Percentiles rank a stretch among this genome's conserved stretches.
Evolutionary conservation across 2,329 filamentous ascomycete species (phyloP).

Genomic region (Lachnellula subtilissima): DNA sequence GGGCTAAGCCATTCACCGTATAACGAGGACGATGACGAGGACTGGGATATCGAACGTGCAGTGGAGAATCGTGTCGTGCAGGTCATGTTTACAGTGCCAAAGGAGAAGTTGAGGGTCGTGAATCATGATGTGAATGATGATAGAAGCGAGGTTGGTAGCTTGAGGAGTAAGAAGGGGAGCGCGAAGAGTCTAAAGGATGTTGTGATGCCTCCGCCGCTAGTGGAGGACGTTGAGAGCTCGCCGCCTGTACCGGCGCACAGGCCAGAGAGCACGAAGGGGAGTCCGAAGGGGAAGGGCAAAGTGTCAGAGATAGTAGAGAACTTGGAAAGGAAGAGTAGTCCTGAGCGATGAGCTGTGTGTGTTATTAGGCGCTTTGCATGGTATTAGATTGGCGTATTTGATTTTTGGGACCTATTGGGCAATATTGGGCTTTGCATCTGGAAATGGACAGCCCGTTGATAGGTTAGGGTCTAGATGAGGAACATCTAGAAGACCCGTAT

Average conservation of each 20-base stretch:
- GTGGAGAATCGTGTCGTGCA: constrained; percentile 69
- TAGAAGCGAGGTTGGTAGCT: constrained; percentile 36
- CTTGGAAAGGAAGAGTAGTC: constrained; percentile 20
- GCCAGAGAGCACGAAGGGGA: background rate
- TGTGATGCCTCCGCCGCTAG: background rate
- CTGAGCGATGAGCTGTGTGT: constrained; percentile 1
- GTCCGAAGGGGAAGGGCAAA: constrained; percentile 14
- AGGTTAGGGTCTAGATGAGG: too few relatives aligned
- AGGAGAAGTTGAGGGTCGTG: constrained; percentile 80
- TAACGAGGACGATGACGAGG: constrained; percentile 38
- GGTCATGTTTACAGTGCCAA: constrained; percentile 91
- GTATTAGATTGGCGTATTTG: too few relatives aligned
- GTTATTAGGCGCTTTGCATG: background rate
- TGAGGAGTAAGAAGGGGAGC: constrained; percentile 23
- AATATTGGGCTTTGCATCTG: too few relatives aligned
- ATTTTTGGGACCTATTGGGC: background rate
- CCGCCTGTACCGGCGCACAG: background rate
- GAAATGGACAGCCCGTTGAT: too few relatives aligned
- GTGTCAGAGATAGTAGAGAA: constrained; percentile 27
- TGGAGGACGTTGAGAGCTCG: background rate
- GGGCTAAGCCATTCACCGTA: constrained; percentile 21
- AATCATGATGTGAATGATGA: constrained; percentile 62
- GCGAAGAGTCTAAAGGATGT: constrained; percentile 14
- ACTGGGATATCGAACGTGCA: constrained; percentile 74
- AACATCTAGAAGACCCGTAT: too few relatives aligned